Conservation (phyloP, 176 grass and related monocot genomes). For the Cocos nucifera region DNA sequence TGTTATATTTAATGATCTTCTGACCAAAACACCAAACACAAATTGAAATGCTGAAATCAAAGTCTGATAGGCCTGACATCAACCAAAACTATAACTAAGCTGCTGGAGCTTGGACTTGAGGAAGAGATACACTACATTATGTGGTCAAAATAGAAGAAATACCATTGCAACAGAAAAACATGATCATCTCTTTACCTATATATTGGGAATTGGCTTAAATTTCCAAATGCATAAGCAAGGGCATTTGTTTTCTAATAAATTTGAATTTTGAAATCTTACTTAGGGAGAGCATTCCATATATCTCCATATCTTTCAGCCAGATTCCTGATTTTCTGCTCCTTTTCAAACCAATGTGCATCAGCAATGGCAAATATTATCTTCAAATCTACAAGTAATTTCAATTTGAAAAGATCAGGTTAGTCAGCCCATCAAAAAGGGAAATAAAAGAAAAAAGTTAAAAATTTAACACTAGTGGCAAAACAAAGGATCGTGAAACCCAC, state of each 20-base stretch:
- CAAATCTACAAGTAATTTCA: slow-evolving; percentile 28
- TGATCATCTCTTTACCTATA: no score
- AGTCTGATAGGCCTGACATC: no score
- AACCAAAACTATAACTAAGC: no score
- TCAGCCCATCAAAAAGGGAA: slow-evolving; percentile 8
- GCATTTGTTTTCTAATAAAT: background rate
- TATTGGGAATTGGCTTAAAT: no score
- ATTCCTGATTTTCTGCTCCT: slow-evolving; percentile 63
- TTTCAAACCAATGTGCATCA: slow-evolving; percentile 58
- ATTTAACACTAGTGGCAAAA: background rate
- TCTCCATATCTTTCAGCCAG: slow-evolving; percentile 65
- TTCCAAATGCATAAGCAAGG: background rate
- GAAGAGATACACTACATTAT: no score
- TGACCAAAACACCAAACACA: no score
- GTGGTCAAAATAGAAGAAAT: no score
- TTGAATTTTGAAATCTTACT: slow-evolving; percentile 42
- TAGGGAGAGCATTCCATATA: slow-evolving; percentile 53
- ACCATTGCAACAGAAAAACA: no score
- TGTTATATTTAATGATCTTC: no score
- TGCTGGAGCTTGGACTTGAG: no score
- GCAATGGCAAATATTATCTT: slow-evolving; percentile 45
- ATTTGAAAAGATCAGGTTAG: slow-evolving; percentile 17
- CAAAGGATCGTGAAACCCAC: no score
- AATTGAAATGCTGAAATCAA: no score
- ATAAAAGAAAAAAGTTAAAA: background rate